These are phyloP conservation scores for Hypericum androsaemum DNA, from an alignment of 345 rosid species.

Conservation along the genomic window DNA sequence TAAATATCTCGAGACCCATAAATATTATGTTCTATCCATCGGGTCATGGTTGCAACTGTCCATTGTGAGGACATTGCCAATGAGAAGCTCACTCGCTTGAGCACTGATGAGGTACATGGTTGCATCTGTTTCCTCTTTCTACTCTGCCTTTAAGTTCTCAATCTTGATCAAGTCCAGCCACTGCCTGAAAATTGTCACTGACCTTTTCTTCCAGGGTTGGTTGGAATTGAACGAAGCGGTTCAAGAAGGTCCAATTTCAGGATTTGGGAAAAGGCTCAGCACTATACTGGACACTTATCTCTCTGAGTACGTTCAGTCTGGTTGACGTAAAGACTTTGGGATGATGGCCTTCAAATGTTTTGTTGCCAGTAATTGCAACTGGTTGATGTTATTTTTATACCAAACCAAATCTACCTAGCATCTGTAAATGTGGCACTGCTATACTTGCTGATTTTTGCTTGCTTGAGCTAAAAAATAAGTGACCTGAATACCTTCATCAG, in stretches of 20 bases:
- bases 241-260: slow-evolving; percentile 20
- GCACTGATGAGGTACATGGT: slow-evolving; percentile 19
- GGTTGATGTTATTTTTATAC: background rate
- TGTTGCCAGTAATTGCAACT: background rate
- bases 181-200: background rate
- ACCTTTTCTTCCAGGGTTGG: slow-evolving; percentile 20
- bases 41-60: slow-evolving; percentile 32
- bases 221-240: slow-evolving; percentile 21
- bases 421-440: too few species aligned
- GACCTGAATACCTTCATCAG: too few species aligned
- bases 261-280: slow-evolving; percentile 25
- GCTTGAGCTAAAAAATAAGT: too few species aligned
- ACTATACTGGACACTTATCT: slow-evolving; percentile 19
- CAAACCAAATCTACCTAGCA: too few species aligned
- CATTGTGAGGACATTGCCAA: slow-evolving; percentile 30
- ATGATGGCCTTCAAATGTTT: background rate
- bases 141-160: background rate
- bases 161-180: background rate
- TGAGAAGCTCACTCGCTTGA: slow-evolving; percentile 17
- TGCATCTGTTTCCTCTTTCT: background rate
- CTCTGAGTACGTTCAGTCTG: slow-evolving; percentile 17
- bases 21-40: background rate
- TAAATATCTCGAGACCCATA: background rate
- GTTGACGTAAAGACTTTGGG: background rate
- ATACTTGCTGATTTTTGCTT: too few species aligned